These are phyloP conservation scores for Trapa incisa DNA, from an alignment of 345 rosid species.

Conservation along the genomic window DNA sequence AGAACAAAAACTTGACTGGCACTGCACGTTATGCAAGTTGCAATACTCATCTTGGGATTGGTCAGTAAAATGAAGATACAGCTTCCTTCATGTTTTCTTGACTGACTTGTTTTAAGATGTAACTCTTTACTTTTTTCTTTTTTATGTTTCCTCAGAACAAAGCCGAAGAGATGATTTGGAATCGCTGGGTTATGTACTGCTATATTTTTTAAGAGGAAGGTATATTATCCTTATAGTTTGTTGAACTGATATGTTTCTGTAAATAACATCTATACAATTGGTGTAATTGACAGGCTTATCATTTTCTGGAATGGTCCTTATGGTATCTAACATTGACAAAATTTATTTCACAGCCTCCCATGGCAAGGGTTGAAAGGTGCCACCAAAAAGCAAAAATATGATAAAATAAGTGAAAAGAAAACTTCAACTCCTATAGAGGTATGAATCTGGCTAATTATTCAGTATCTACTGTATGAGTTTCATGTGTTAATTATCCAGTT, in stretches of 20 bases:
- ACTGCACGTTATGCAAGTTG: slow-evolving; percentile 97
- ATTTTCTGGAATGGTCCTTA: not conserved
- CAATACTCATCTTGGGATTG: slow-evolving; percentile 97
- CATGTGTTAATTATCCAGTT: not conserved
- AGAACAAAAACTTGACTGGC: slow-evolving; percentile 88
- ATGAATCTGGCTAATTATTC: slow-evolving; percentile 3
- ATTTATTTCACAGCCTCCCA: slow-evolving; percentile 49
- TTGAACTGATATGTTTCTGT: not conserved
- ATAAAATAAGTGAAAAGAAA: slow-evolving; percentile 81
- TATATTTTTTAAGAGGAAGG: slow-evolving; percentile 90
- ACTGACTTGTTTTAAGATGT: slow-evolving; percentile 2
- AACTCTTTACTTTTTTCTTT: slow-evolving; percentile 1
- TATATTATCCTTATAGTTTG: slow-evolving; percentile 7
- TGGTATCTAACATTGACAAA: slow-evolving; percentile 3
- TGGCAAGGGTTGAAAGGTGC: slow-evolving; percentile 92
- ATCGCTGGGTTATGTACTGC: slow-evolving; percentile 65
- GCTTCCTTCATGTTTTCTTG: not conserved
- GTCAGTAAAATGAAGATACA: slow-evolving; percentile 23
- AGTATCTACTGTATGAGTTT: not conserved
- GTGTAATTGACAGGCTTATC: not conserved
- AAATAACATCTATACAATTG: not conserved
- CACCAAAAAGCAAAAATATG: slow-evolving; percentile 79
- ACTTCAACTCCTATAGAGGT: slow-evolving; percentile 89
- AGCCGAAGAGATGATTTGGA: slow-evolving; percentile 77
- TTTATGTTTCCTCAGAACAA: slow-evolving; percentile 34